These are phyloP conservation scores for Beauveria sp. DNA, from an alignment of 2,329 filamentous ascomycete genomes.

Conservation along the genomic window DNA sequence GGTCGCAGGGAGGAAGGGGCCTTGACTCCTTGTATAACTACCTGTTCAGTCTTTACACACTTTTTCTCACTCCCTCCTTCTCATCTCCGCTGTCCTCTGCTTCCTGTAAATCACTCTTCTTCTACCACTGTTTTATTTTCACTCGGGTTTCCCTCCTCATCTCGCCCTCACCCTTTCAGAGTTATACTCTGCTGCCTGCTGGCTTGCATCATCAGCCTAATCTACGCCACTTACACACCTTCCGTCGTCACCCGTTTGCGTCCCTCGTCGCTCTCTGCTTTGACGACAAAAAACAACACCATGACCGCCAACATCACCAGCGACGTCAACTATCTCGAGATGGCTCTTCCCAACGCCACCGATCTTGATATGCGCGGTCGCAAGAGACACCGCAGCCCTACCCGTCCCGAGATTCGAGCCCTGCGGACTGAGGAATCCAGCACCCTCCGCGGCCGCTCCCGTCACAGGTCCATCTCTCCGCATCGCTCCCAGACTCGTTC, in stretches of 20 bases:
- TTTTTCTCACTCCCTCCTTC: background rate
- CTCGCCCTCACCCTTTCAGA: background rate
- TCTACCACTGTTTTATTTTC: background rate
- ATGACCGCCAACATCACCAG: slow-evolving; percentile 1
- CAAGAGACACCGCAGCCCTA: slow-evolving; percentile 32
- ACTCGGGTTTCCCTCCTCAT: background rate
- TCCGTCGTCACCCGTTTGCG: background rate
- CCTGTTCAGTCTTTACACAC: slow-evolving; percentile 3
- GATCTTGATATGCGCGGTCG: slow-evolving; percentile 26
- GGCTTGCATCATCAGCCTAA: background rate
- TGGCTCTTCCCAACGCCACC: background rate
- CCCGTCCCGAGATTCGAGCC: slow-evolving; percentile 23
- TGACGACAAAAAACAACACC: background rate
- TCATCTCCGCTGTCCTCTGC: background rate
- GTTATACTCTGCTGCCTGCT: background rate
- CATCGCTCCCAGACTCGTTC: slow-evolving; percentile 21
- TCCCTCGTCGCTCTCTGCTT: background rate
- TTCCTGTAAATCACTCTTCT: background rate
- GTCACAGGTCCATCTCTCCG: slow-evolving; percentile 31
- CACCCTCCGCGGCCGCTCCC: slow-evolving; percentile 35
- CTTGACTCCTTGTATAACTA: background rate
- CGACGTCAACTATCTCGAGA: slow-evolving; percentile 8
- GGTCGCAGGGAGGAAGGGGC: background rate
- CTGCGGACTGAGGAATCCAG: slow-evolving; percentile 33
- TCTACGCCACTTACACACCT: slow-evolving; percentile 7